A percentile compares a stretch with the other conserved stretches of the same genome.
These are phyloP conservation scores for Ilyonectria destructans DNA, from an alignment of 2,329 filamentous ascomycete genomes.

Conservation along the genomic window DNA sequence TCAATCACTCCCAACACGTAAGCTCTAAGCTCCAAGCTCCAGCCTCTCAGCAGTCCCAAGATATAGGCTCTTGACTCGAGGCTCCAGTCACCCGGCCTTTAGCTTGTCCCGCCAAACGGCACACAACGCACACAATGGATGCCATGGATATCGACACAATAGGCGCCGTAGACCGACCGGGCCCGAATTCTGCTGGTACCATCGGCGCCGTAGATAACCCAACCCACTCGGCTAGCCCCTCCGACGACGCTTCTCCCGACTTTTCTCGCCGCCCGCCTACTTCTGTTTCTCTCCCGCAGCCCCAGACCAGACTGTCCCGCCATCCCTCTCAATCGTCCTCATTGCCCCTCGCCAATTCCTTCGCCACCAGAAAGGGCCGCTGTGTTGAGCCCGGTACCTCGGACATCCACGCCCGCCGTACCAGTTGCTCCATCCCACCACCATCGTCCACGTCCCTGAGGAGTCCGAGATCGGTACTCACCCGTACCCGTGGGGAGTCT, in stretches of 20 bases:
- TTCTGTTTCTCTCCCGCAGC: constrained; percentile 16
- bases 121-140: constrained; percentile 33
- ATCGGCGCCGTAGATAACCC: constrained; percentile 43
- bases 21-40: constrained; percentile 4
- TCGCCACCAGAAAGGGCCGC: constrained; percentile 68
- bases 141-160: constrained; percentile 44
- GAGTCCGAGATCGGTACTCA: constrained; percentile 59
- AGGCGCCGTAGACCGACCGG: constrained; percentile 40
- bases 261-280: constrained; percentile 45
- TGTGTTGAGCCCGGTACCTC: constrained; percentile 74
- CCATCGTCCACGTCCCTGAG: constrained; percentile 61
- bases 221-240: constrained; percentile 46
- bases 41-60: neutral
- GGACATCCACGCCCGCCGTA: constrained; percentile 70
- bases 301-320: constrained; percentile 40
- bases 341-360: constrained; percentile 56
- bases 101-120: constrained; percentile 28
- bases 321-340: constrained; percentile 57
- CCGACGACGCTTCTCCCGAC: constrained; percentile 48
- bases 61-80: constrained; percentile 13
- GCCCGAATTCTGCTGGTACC: constrained; percentile 46
- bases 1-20: neutral
- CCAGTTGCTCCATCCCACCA: constrained; percentile 75
- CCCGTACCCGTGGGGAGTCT: constrained; percentile 63
- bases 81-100: constrained; percentile 20